Evolutionary conservation across 345 rosid genomes (phyloP), one percentile per base, ranked within the genome.

Genomic region (Turritis glabra): DNA sequence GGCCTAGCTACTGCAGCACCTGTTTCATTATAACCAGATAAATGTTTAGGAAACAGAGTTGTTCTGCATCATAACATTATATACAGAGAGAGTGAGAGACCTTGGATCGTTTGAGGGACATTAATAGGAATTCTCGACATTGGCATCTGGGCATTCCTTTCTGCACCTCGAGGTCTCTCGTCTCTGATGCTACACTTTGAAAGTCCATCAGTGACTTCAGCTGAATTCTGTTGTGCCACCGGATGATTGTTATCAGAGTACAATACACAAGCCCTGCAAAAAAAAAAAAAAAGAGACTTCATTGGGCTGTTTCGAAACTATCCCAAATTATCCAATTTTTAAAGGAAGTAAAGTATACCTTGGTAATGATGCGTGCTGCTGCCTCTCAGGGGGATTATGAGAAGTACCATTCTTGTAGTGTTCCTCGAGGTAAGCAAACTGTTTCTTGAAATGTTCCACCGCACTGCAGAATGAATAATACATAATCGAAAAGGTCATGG

Each of bases 361-460:
- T 46, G 99, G 99, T 77, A 95, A 82, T 17, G 99, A 95, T 72
- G 97, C 92, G 72, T 91, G 99, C 57, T 91, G 97, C 82, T 91
- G 97, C 81, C 99, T 89, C 82, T 91, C 97, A 0, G 84, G 97
- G 50, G 99, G 93, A 72, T 84, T 70, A 77, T 74, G 97, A 73
- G 90, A 78, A 56, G 89, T 80, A 71, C 96, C 92, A 69, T 92
- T 94, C 78, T 85, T 93, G 69, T 91, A 91, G 79, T 91, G 96
- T 82, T 93, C 98, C 83, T 93, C 98, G 3, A 91, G 96, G 84
- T 58, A 91, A 48, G 98, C 92, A 85, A 93, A 93, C 66, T 93
- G 98, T 86, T 93, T 93, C 84, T 93, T 91, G 73, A 93, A 93
- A 86, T 93, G 97, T 54, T 93, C 98, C 57, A 91, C 98, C 3